Conservation (phyloP, 345 rosid species). For the Gossypium mustelinum region DNA sequence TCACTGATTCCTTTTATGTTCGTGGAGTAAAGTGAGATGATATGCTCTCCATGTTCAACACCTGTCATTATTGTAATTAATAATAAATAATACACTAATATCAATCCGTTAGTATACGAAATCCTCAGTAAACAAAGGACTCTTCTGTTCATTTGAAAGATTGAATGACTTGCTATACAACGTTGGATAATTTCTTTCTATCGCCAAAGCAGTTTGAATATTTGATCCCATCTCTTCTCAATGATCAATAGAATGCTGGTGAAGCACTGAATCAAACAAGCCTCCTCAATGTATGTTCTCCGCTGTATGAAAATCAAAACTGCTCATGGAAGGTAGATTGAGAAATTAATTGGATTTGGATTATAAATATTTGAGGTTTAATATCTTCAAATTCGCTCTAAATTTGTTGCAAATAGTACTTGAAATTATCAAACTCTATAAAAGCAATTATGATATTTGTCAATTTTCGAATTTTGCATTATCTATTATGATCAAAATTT, state of each 20-base stretch:
- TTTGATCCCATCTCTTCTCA: neutral
- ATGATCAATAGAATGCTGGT: neutral
- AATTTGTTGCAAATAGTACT: no score
- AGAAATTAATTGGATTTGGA: neutral
- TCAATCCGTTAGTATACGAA: neutral
- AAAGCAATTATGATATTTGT: no score
- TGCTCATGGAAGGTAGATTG: neutral
- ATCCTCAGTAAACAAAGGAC: neutral
- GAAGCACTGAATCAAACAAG: neutral
- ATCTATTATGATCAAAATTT: no score
- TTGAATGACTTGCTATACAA: neutral
- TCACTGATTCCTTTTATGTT: neutral
- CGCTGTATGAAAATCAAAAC: neutral
- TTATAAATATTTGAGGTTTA: no score
- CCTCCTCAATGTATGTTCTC: neutral
- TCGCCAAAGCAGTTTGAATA: neutral
- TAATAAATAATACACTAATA: neutral
- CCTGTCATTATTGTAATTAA: slow-evolving; percentile 29
- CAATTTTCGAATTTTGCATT: no score
- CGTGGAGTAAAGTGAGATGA: neutral
- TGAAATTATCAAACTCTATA: no score
- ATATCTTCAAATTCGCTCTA: no score
- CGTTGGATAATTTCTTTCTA: neutral
- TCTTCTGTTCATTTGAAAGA: neutral
- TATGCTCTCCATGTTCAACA: slow-evolving; percentile 12